These are phyloP conservation scores for Lentinula edodes DNA, from an alignment of 768 basidiomycete genomes.

Conservation along the genomic window DNA sequence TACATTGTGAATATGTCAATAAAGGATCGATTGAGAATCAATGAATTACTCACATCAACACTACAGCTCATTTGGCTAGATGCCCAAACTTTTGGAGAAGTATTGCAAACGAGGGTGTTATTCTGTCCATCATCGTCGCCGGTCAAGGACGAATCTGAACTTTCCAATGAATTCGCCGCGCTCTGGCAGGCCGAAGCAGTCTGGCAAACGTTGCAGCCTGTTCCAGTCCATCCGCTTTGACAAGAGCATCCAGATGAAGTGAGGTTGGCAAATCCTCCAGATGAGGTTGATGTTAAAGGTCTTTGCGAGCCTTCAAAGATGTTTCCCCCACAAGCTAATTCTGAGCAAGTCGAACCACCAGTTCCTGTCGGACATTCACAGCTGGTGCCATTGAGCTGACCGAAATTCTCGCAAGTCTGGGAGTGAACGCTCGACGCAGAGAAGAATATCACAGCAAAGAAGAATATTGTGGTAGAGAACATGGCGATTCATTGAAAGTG, in stretches of 20 bases:
- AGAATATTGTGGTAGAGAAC: slow-evolving; percentile 14
- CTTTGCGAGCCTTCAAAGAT: slow-evolving; percentile 68
- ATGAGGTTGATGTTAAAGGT: slow-evolving; percentile 37
- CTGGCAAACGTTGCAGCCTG: slow-evolving; percentile 77
- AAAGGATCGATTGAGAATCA: not conserved
- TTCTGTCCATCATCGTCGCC: slow-evolving; percentile 37
- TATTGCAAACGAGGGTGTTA: slow-evolving; percentile 70
- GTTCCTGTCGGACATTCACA: slow-evolving; percentile 84
- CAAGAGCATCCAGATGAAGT: slow-evolving; percentile 67
- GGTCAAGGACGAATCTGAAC: slow-evolving; percentile 4
- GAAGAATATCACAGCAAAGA: not conserved
- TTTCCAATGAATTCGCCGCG: slow-evolving; percentile 36
- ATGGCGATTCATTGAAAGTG: not conserved
- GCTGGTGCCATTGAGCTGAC: slow-evolving; percentile 42
- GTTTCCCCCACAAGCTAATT: slow-evolving; percentile 74
- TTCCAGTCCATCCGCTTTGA: slow-evolving; percentile 68
- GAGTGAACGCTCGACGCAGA: slow-evolving; percentile 14
- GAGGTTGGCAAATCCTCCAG: slow-evolving; percentile 55
- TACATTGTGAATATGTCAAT: slow-evolving; percentile 19
- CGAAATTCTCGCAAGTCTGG: slow-evolving; percentile 69
- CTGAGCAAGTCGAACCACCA: slow-evolving; percentile 63
- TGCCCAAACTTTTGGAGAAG: slow-evolving; percentile 64
- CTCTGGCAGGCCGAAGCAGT: slow-evolving; percentile 60
- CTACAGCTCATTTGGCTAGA: slow-evolving; percentile 81
- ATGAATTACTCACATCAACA: slow-evolving; percentile 55